Evolutionary conservation across 768 basidiomycete genomes (phyloP).

Genomic region (Imleria badia): DNA sequence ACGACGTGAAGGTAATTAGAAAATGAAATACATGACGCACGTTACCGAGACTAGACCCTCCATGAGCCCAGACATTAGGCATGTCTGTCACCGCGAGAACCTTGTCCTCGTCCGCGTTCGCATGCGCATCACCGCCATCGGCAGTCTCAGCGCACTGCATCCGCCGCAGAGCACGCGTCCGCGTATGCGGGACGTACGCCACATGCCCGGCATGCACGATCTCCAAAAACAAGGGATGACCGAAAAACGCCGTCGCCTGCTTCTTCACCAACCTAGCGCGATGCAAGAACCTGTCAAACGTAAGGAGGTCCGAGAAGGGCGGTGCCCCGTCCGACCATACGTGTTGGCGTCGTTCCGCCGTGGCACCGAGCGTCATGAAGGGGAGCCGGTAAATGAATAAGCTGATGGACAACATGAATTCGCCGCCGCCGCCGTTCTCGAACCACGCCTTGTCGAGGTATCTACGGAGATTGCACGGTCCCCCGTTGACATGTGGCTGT

Average conservation of each 20-base stretch:
- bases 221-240: too few relatives aligned
- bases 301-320: slow-evolving; percentile 40
- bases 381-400: slow-evolving; percentile 45
- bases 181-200: background rate
- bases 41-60: slow-evolving; percentile 32
- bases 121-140: background rate
- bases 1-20: too few relatives aligned
- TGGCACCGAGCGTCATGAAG: slow-evolving; percentile 43
- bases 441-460: slow-evolving; percentile 50
- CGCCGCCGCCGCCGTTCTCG: slow-evolving; percentile 41
- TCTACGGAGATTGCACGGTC: slow-evolving; percentile 52
- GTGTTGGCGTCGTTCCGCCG: background rate
- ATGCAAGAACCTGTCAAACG: slow-evolving; percentile 46
- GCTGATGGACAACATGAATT: slow-evolving; percentile 43
- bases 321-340: slow-evolving; percentile 31
- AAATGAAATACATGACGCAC: slow-evolving; percentile 4
- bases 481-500: slow-evolving; percentile 48
- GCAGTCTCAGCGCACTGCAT: background rate
- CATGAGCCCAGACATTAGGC: slow-evolving; percentile 11
- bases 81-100: slow-evolving; percentile 5
- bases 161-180: background rate
- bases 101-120: background rate
- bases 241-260: slow-evolving; percentile 35
- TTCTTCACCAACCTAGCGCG: slow-evolving; percentile 40
- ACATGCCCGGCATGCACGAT: too few relatives aligned